Evolutionary conservation across 768 basidiomycete genomes (phyloP), one percentile per base, ranked within the genome.

Genomic region (Mycena kentingensis): DNA sequence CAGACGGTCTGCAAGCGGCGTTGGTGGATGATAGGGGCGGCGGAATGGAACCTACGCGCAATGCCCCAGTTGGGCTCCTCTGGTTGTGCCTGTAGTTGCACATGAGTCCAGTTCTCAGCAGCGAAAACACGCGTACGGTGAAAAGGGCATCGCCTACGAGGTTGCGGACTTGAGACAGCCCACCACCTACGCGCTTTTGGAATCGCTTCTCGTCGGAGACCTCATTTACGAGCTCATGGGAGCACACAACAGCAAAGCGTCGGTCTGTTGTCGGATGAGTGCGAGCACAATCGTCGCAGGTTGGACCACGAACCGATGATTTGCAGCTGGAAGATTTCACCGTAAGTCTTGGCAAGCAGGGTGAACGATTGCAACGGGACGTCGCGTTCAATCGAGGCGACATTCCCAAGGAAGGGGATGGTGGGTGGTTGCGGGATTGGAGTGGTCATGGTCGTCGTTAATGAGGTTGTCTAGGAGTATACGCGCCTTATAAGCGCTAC

Each of bases 1-100:
- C 11, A 68, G 56, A 35, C 65, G 65, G 54, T 73, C 72, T 71
- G 36, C 27, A 54, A 25, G 22, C 27, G 18, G 37, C 6, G 46
- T 15, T 27, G 32, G 19, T 19, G 46, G 11, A 42, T 25, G 3
- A 28, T 15, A 5, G 18, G 29, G 16, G 15, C 26, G 34, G 16
- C 6, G 5, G 32, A 16, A 35, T 12, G 37, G 57, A 38, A 54
- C 74, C 36, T 61, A 77, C 76, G 77, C 13, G 75, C 75, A 42
- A 76, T 64, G 16, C 64, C 73, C 77, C 77, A 81, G 60, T 76
- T 77, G 16, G 71, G 68, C 54, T 81, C 79, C 13, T 70, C 67
- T 15, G 65, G 58, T 35, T 72, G 64, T 0, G 77, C 77, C 65
- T 73, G 39, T 12, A 27, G 32, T 16, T 38, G 50, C 13, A 19